Evolutionary conservation across 2,329 filamentous ascomycete species (phyloP).

Genomic region (Beauveria australis): DNA sequence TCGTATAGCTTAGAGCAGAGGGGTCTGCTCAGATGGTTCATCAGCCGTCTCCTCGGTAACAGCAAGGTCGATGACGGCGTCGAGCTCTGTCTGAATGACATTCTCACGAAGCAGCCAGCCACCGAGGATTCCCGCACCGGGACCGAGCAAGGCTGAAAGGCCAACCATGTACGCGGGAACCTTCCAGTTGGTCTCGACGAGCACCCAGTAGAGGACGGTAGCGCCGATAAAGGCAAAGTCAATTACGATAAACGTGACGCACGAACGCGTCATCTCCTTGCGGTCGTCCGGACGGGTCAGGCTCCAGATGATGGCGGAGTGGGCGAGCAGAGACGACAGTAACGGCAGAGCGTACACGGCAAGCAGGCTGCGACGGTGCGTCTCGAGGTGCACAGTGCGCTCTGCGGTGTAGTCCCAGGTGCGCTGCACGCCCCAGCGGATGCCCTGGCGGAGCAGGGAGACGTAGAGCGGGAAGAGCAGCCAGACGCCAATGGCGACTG

Average conservation of each 20-base stretch:
- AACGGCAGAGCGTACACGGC: conserved; percentile 39
- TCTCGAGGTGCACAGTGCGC: conserved; percentile 34
- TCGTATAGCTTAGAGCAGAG: background rate
- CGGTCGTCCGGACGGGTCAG: conserved; percentile 35
- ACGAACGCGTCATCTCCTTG: conserved; percentile 40
- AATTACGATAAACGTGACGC: conserved; percentile 37
- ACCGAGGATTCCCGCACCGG: conserved; percentile 30
- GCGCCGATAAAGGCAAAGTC: conserved; percentile 36
- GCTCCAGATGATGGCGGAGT: conserved; percentile 34
- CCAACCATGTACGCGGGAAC: conserved; percentile 25
- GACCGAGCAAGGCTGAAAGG: conserved; percentile 25
- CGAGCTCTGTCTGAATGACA: conserved; percentile 21
- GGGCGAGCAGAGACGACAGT: conserved; percentile 33
- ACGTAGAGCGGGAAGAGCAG: conserved; percentile 45
- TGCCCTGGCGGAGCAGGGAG: conserved; percentile 30
- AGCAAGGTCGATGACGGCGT: conserved; percentile 9
- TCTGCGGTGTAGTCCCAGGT: conserved; percentile 20
- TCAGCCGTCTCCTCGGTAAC: conserved; percentile 12
- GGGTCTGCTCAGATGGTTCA: conserved; percentile 5
- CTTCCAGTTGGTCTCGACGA: conserved; percentile 41
- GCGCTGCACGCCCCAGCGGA: conserved; percentile 21
- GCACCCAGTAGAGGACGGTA: conserved; percentile 45
- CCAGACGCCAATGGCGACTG: conserved; percentile 35
- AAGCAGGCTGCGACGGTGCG: conserved; percentile 27
- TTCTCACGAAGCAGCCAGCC: conserved; percentile 33